Evolutionary conservation across 2,329 filamentous ascomycete species (phyloP).

Genomic region (Arthrobotrys iridis): DNA sequence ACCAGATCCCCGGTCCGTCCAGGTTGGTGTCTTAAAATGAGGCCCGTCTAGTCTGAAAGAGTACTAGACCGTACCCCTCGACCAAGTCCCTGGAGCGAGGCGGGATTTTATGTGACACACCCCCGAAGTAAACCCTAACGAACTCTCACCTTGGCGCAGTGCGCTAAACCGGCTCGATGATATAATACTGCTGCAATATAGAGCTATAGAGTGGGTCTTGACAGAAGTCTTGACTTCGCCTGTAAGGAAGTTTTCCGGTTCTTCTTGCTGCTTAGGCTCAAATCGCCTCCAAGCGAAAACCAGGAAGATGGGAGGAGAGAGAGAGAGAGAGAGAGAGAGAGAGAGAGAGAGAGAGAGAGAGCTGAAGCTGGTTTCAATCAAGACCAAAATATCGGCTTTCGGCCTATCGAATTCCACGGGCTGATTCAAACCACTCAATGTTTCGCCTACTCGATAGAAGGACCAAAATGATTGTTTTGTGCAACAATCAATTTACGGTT

Average conservation of each 20-base stretch:
- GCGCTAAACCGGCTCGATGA: conserved; percentile 29
- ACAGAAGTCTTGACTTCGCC: conserved; percentile 29
- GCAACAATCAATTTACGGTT: background rate
- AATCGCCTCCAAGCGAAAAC: conserved; percentile 24
- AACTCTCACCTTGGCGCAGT: conserved; percentile 7
- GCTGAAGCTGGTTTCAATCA: conserved; percentile 11
- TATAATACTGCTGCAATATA: conserved; percentile 42
- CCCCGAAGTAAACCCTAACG: conserved; percentile 30
- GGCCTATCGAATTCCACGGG: conserved; percentile 5
- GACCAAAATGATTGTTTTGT: background rate
- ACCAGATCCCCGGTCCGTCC: conserved; percentile 52
- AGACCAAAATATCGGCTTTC: conserved; percentile 2
- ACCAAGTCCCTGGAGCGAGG: conserved; percentile 50
- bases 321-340: too few relatives aligned
- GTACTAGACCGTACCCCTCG: conserved; percentile 18
- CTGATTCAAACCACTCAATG: conserved; percentile 25
- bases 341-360: too few relatives aligned
- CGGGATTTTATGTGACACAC: conserved; percentile 54
- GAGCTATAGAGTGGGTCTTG: conserved; percentile 16
- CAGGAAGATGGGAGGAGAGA: too few relatives aligned
- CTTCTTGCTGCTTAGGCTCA: conserved; percentile 46
- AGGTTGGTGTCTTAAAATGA: conserved; percentile 21
- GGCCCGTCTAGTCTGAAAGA: conserved; percentile 24
- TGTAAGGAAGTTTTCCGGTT: conserved; percentile 31
- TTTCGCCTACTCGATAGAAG: conserved; percentile 33